phyloP scores from a whole-genome alignment of 257 asterid species.

The Solanum pimpinellifolium region DNA sequence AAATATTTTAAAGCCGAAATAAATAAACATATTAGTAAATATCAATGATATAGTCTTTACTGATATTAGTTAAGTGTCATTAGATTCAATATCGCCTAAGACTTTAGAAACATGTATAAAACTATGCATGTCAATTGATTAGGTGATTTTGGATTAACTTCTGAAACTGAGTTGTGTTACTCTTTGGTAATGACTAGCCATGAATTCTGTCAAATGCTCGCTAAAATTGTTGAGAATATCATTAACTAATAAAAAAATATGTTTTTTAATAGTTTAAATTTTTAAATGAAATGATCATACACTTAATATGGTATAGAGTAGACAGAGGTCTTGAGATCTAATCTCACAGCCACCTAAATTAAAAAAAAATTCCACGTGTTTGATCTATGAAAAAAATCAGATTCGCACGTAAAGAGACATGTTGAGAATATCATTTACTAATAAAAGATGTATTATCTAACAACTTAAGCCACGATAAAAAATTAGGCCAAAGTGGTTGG shows the following conservation, averaged over 20 bases:
- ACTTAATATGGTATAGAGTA: background rate
- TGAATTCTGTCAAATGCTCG: background rate
- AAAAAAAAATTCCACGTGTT: no score
- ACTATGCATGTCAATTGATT: background rate
- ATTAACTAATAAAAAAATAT: background rate
- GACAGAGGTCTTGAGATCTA: background rate
- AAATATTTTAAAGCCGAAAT: background rate
- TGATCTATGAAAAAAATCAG: no score
- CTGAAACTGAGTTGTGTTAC: background rate
- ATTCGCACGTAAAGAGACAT: accelerated
- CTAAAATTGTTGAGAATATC: background rate
- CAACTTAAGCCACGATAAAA: background rate
- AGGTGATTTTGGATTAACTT: background rate
- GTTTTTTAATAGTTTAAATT: no score
- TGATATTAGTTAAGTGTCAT: background rate
- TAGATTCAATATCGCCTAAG: no score
- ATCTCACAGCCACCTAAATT: background rate
- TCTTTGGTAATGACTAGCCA: background rate
- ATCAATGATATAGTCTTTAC: no score
- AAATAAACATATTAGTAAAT: no score
- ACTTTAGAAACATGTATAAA: background rate
- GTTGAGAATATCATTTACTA: no score
- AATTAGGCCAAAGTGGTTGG: background rate
- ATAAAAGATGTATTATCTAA: no score
- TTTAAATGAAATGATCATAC: background rate